phyloP scores from a whole-genome alignment of 23 red algal genomes.

The Gracilariopsis chorda region DNA sequence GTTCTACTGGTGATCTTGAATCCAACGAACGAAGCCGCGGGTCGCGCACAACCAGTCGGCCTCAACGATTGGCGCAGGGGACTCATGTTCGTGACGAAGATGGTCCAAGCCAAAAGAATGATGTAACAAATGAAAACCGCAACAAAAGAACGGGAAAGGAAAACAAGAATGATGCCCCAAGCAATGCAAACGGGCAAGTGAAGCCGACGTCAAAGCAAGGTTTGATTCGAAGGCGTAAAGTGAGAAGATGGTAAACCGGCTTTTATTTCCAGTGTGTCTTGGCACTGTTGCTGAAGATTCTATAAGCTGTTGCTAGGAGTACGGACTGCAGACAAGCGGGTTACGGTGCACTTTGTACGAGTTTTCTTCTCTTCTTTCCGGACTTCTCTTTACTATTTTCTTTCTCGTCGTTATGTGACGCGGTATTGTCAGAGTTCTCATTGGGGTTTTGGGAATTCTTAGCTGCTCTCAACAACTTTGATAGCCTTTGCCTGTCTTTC shows the following conservation, averaged over 20 bases:
- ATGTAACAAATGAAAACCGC: too few species aligned
- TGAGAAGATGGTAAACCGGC: not conserved
- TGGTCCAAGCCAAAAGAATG: too few species aligned
- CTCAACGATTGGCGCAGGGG: too few species aligned
- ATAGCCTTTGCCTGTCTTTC: not conserved
- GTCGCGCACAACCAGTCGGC: too few species aligned
- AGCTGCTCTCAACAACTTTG: not conserved
- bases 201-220: not conserved
- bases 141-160: too few species aligned
- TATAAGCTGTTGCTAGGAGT: too few species aligned
- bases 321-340: too few species aligned
- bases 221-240: not conserved
- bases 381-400: not conserved
- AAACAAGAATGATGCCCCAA: not conserved
- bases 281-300: too few species aligned
- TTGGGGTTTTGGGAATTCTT: not conserved
- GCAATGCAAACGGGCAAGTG: not conserved
- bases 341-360: not conserved
- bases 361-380: conserved; percentile 3
- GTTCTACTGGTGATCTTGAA: too few species aligned
- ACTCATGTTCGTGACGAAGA: too few species aligned
- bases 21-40: too few species aligned
- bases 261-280: too few species aligned
- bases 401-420: not conserved
- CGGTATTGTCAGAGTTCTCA: not conserved